Percentiles rank a stretch among this genome's conserved stretches.
Evolutionary conservation across 2,329 filamentous ascomycete genomes (phyloP).

Genomic region (Pseudohalonectria lignicola): DNA sequence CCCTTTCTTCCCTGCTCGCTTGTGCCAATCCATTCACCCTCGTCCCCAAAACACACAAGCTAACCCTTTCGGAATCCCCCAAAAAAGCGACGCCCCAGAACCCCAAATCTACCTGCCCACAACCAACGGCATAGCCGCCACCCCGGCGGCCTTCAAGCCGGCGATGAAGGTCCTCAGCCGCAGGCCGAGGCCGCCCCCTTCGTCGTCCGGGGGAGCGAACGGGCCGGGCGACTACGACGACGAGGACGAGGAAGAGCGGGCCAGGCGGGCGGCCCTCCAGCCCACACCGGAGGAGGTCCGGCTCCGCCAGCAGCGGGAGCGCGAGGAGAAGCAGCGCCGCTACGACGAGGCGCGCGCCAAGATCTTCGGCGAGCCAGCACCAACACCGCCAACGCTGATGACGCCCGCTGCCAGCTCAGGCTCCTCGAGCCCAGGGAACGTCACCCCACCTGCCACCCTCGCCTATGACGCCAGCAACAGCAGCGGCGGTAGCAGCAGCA

Average conservation of each 20-base stretch:
- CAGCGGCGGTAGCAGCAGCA: background rate
- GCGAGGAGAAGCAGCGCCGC: slow-evolving; percentile 79
- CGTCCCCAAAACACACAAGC: no score
- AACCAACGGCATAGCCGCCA: slow-evolving; percentile 35
- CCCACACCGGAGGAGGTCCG: slow-evolving; percentile 67
- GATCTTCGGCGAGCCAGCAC: slow-evolving; percentile 57
- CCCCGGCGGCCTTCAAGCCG: slow-evolving; percentile 63
- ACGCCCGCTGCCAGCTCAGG: slow-evolving; percentile 26
- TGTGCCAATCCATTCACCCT: no score
- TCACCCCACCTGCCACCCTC: slow-evolving; percentile 44
- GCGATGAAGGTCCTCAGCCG: slow-evolving; percentile 77
- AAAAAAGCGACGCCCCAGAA: slow-evolving; percentile 57
- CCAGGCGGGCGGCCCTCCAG: slow-evolving; percentile 35
- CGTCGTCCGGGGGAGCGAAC: slow-evolving; percentile 11
- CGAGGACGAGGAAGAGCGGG: slow-evolving; percentile 56
- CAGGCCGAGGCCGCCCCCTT: slow-evolving; percentile 58
- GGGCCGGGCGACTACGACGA: slow-evolving; percentile 31
- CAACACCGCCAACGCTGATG: background rate
- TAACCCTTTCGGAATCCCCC: slow-evolving; percentile 1
- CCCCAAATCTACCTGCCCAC: slow-evolving; percentile 32
- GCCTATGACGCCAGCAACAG: background rate
- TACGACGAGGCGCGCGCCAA: slow-evolving; percentile 85
- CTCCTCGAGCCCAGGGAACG: slow-evolving; percentile 49
- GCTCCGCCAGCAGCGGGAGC: slow-evolving; percentile 64
- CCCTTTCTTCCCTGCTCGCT: slow-evolving; percentile 2